phyloP scores from a whole-genome alignment of 2,329 filamentous ascomycete genomes.

The Paecilomyces niveus region DNA sequence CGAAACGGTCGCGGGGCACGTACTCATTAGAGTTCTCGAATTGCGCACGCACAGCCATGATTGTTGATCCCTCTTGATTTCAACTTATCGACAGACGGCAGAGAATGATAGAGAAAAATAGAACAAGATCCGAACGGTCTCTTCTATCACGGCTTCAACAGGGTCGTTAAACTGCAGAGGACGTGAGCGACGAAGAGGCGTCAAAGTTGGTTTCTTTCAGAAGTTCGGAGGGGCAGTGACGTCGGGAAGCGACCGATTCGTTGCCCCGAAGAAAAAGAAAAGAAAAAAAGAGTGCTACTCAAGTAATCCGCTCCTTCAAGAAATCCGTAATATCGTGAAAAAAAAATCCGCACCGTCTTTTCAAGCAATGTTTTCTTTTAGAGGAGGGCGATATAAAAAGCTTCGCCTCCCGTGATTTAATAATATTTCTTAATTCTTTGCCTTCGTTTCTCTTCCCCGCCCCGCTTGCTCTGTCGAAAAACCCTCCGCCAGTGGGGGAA shows the following conservation, averaged over 20 bases:
- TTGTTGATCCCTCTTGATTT: constrained; percentile 6
- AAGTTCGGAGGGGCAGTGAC: constrained; percentile 3
- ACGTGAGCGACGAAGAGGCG: not conserved
- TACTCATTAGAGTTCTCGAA: constrained; percentile 47
- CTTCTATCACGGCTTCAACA: not conserved
- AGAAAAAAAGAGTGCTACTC: not conserved
- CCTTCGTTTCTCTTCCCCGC: not conserved
- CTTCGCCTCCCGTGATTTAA: not conserved
- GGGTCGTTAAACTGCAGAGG: not conserved
- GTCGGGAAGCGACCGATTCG: not conserved
- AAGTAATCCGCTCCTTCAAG: not conserved
- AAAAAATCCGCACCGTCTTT: not conserved
- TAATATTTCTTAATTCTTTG: not conserved
- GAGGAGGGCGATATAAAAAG: not conserved
- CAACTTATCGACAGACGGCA: not conserved
- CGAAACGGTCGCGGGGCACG: constrained; percentile 7
- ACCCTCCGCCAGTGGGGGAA: not conserved
- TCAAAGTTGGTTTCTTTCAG: constrained; percentile 3
- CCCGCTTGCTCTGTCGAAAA: not conserved
- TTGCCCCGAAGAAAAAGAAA: not conserved
- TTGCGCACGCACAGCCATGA: constrained; percentile 43
- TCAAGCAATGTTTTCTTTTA: not conserved
- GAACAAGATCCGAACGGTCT: not conserved
- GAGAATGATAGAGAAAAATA: not conserved
- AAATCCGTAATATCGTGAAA: not conserved